phyloP scores from a whole-genome alignment of 176 grass and related monocot genomes.

The Cenchrus purpureus region DNA sequence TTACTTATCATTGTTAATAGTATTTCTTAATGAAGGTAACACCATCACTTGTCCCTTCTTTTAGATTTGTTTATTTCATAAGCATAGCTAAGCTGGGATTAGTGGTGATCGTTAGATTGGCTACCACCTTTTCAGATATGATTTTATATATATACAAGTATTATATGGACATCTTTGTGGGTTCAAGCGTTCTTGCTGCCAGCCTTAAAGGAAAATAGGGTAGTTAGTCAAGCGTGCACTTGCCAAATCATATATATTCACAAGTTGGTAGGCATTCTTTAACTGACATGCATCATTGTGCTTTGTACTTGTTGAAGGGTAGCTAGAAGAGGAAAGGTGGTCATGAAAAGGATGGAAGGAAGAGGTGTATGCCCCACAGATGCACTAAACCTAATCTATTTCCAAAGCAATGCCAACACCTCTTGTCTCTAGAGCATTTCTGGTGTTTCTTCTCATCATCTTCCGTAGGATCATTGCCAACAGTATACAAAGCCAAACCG shows the following conservation, averaged over 20 bases:
- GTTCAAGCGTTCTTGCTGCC: constrained; percentile 28
- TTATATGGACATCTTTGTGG: constrained; percentile 33
- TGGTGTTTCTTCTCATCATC: not conserved
- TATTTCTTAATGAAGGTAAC: constrained; percentile 27
- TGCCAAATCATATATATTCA: constrained; percentile 40
- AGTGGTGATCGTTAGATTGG: constrained; percentile 30
- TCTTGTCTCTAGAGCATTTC: constrained; percentile 34
- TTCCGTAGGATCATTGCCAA: constrained; percentile 15
- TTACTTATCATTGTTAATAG: not conserved
- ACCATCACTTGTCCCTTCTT: constrained; percentile 39
- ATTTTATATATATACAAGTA: constrained; percentile 27
- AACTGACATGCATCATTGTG: constrained; percentile 40
- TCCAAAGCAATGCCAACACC: constrained; percentile 26
- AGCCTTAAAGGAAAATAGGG: constrained; percentile 37
- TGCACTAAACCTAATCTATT: constrained; percentile 32
- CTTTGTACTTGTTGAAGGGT: constrained; percentile 51
- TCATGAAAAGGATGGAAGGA: constrained; percentile 35
- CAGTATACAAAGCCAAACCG: constrained; percentile 28
- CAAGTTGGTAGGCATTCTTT: constrained; percentile 47
- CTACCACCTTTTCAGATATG: constrained; percentile 43
- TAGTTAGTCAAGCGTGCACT: constrained; percentile 53
- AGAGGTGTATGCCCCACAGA: not conserved
- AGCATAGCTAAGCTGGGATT: constrained; percentile 24
- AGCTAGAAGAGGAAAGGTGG: constrained; percentile 42
- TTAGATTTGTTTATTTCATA: constrained; percentile 32